phyloP scores from a whole-genome alignment of 2,329 filamentous ascomycete genomes.

The Zymoseptoria brevis region DNA sequence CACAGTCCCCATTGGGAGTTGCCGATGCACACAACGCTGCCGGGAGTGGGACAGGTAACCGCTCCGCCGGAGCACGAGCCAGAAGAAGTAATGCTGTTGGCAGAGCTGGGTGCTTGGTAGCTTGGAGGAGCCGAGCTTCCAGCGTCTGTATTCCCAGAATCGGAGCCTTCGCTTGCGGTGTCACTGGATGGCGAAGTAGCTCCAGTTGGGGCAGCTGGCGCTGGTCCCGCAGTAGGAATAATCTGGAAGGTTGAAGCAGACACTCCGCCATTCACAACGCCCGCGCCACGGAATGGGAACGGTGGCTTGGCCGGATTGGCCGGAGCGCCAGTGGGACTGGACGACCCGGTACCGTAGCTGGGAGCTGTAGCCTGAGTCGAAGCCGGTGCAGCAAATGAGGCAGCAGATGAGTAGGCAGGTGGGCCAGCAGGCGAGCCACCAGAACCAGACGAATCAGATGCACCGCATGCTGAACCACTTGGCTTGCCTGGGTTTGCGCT shows the following conservation, averaged over 20 bases:
- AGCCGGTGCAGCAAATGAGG: not conserved
- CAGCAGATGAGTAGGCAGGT: not conserved
- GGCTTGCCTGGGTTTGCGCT: slow-evolving; percentile 13
- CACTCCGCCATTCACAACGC: not conserved
- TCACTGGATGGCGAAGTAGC: not conserved
- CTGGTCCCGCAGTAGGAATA: not conserved
- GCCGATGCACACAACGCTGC: slow-evolving; percentile 36
- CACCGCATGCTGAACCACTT: slow-evolving; percentile 2
- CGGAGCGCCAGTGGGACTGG: no score
- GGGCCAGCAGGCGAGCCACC: slow-evolving; percentile 1
- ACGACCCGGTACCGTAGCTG: slow-evolving; percentile 5
- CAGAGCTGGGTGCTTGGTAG: slow-evolving; percentile 4
- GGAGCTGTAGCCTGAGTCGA: slow-evolving; percentile 3
- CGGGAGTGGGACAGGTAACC: slow-evolving; percentile 23
- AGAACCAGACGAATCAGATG: slow-evolving; percentile 4
- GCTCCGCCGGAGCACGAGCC: slow-evolving; percentile 9
- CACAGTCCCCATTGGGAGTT: slow-evolving; percentile 35
- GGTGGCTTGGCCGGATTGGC: no score
- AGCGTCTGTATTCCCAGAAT: not conserved
- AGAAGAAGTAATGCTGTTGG: slow-evolving; percentile 5
- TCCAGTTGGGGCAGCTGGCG: slow-evolving; percentile 1
- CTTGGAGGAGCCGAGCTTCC: not conserved
- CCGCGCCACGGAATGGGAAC: not conserved
- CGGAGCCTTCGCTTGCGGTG: not conserved
- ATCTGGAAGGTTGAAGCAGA: not conserved